Evolutionary conservation across 306 rosid genomes (phyloP), one percentile per base, ranked within the genome.

Genomic region (Casuarina cunninghamiana): DNA sequence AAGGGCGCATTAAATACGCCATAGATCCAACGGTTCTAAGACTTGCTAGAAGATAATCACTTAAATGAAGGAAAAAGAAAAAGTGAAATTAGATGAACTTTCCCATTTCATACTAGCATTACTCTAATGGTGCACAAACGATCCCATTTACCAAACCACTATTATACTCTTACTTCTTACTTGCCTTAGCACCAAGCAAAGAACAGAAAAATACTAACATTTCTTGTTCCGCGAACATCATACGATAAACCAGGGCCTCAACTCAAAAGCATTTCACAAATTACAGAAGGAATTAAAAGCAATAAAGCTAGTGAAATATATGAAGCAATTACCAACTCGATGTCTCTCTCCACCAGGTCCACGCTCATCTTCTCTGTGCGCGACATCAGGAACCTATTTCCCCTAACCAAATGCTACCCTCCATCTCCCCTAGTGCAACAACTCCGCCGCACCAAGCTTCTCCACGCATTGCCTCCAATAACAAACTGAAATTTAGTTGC

Each of bases 341-440:
- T 88, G 85, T 95, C 99, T 86, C 99, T 87, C 85, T 95, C 98
- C 48, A 82, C 93, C 7, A 91, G 79, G 90, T 93, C 96, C 86
- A 91, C 86, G 84, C 85, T 77, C 94, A 89, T 93, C 86, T 95
- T 93, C 82, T 84, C 91, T n/a, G 87, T 77, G 80, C 88, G 72
- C 79, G 88, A 93, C 87, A 85, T 91, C 70, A 81, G 78, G 85
- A 85, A 84, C 85, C 85, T 62, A 85, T 81, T 85, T 88, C 81
- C 82, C 88, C 69, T 76, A 81, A 80, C 90, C 87, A 81, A 86
- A 86, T 80, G 87, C 90, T 72, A 89, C 97, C 96, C 87, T 85
- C 79, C 88, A 84, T 80, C 82, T 83, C 13, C 88, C 86, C 86
- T 78, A 43, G 79, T 84, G 83, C 35, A 75, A 77, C 82, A 82